Evolutionary conservation across 306 rosid species (phyloP), one percentile per base, ranked within the genome.

Genomic region (Begonia fuchsioides): DNA sequence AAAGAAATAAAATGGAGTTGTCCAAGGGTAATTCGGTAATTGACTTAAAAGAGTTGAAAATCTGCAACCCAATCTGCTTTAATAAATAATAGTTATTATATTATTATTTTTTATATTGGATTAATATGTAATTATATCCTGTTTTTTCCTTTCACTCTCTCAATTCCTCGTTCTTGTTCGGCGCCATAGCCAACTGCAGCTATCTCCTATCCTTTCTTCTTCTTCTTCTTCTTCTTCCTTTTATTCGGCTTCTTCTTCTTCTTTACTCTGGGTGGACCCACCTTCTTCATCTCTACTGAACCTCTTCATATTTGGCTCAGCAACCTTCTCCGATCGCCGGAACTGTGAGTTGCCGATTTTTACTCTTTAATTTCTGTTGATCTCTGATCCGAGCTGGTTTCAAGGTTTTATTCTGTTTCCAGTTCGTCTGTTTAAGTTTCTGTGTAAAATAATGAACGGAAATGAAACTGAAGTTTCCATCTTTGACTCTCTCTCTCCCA

Each of bases 261-360:
- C 50, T 47, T 11, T 47, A 13, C 50, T 46, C 17, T 15, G 3
- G 15, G 10, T 46, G 10, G 17, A 16, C n/a, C 44, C 45, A 41
- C 45, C 45, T 26, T 4, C 35, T 26, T 26, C 35, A 26, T 26
- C 45, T 41, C 13, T 10, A 10, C 50, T 9, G 15, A 46, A 16
- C 17, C 17, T 15, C 17, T 3, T 46, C 17, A n/a, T 46, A 4
- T 47, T 17, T 10, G 50, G 17, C 11, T 47, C 17, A 10, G 18
- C 16, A 47, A 47, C 50, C 50, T 20, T 47, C 18, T 47, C 50
- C 50, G 50, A 16, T 47, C 50, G 50, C 17, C 11, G 50, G 50
- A 47, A 47, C 18, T 15, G 50, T 47, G n/a, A 15, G 50, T 47
- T 15, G 14, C 9, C 17, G 11, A 9, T 6, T 47, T 13, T 47